These are phyloP conservation scores for Globisporangium nodosum DNA, from an alignment of 352 stramenopile species.

Conservation along the genomic window DNA sequence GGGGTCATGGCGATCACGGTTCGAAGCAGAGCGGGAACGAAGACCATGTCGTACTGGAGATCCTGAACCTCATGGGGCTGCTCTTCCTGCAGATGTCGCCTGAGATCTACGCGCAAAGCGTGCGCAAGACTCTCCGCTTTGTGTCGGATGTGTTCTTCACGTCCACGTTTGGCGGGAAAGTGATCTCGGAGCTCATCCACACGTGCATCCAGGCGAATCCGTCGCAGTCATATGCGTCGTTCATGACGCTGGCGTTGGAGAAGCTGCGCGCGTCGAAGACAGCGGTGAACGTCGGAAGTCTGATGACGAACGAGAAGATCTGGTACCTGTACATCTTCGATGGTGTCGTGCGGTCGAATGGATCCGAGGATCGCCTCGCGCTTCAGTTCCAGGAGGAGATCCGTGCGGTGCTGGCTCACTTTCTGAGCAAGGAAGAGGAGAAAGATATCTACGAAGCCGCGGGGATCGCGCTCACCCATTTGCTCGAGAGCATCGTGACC, in stretches of 20 bases:
- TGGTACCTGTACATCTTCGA: conserved; percentile 58
- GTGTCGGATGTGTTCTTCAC: conserved; percentile 59
- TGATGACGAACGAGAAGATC: conserved; percentile 63
- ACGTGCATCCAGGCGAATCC: conserved; percentile 41
- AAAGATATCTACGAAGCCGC: conserved; percentile 59
- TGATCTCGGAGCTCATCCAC: conserved; percentile 46
- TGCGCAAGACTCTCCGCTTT: conserved; percentile 51
- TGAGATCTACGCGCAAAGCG: conserved; percentile 40
- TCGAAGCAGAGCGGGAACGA: conserved; percentile 24
- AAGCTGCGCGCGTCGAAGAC: conserved; percentile 40
- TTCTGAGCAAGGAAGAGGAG: conserved; percentile 34
- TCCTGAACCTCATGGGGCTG: conserved; percentile 54
- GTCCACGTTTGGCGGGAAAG: conserved; percentile 51
- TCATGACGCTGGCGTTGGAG: conserved; percentile 39
- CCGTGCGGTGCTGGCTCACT: conserved; percentile 36
- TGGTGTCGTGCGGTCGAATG: conserved; percentile 42
- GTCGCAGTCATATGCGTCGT: conserved; percentile 27
- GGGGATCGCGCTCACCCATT: conserved; percentile 30
- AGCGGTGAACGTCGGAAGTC: conserved; percentile 18
- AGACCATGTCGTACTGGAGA: conserved; percentile 47
- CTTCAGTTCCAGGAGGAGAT: conserved; percentile 34
- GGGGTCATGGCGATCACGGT: conserved; percentile 12
- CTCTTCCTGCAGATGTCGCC: conserved; percentile 64
- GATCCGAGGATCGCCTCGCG: conserved; percentile 19
- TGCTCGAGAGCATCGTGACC: conserved; percentile 35